Evolutionary conservation across 1,284 basidiomycete species (phyloP).

Genomic region (Paramarasmius palmivorus): DNA sequence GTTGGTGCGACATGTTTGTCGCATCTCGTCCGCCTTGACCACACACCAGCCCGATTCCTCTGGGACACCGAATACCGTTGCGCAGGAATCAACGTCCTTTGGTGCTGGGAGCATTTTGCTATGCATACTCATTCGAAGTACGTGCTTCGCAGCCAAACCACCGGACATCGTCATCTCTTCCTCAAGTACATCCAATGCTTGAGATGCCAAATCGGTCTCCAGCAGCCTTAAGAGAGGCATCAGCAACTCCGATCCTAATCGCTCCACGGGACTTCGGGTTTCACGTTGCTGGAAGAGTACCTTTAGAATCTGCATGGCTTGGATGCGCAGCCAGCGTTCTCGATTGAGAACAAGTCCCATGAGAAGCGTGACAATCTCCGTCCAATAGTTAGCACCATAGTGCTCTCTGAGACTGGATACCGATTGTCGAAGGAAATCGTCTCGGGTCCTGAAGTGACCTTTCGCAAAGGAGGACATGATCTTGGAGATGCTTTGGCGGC

Average conservation of each 20-base stretch:
- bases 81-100: slow-evolving; percentile 50
- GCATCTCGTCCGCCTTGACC: slow-evolving; percentile 61
- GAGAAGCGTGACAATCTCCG: slow-evolving; percentile 78
- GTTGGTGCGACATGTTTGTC: slow-evolving; percentile 71
- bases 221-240: slow-evolving; percentile 89
- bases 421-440: slow-evolving; percentile 92
- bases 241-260: slow-evolving; percentile 82
- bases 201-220: slow-evolving; percentile 80
- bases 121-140: slow-evolving; percentile 87
- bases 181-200: slow-evolving; percentile 90
- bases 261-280: slow-evolving; percentile 71
- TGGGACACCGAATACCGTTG: slow-evolving; percentile 80
- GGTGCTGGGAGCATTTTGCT: slow-evolving; percentile 39
- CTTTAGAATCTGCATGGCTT: slow-evolving; percentile 87
- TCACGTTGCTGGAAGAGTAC: slow-evolving; percentile 87
- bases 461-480: slow-evolving; percentile 91
- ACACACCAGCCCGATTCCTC: slow-evolving; percentile 87
- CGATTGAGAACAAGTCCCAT: slow-evolving; percentile 87
- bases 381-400: slow-evolving; percentile 72
- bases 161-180: slow-evolving; percentile 81
- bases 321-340: slow-evolving; percentile 81
- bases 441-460: slow-evolving; percentile 86
- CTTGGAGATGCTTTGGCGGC: slow-evolving; percentile 75
- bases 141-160: slow-evolving; percentile 78
- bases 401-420: slow-evolving; percentile 83